These are phyloP conservation scores for Astrothelium subdiscretum DNA, from an alignment of 495 filamentous ascomycete genomes.

Conservation along the genomic window DNA sequence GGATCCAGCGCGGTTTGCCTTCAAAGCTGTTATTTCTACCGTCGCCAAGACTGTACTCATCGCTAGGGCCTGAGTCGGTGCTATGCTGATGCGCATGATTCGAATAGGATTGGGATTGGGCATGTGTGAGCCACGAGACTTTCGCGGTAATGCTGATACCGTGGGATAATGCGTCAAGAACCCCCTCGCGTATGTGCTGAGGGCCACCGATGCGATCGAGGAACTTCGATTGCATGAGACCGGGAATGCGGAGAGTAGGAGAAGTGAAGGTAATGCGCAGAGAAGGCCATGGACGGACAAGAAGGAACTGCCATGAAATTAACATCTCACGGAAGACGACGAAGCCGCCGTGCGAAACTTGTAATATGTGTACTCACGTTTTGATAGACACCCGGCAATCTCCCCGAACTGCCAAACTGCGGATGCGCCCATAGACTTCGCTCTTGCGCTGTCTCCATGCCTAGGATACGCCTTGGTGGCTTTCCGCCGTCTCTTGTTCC, in stretches of 20 bases:
- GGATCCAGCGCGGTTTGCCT: slow-evolving; percentile 42
- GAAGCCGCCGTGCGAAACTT: not conserved
- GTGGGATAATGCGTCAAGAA: slow-evolving; percentile 22
- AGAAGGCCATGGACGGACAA: slow-evolving; percentile 31
- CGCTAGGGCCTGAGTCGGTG: not conserved
- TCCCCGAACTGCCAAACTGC: slow-evolving; percentile 22
- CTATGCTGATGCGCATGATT: not conserved
- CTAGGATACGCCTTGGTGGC: slow-evolving; percentile 12
- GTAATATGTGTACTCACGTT: slow-evolving; percentile 18
- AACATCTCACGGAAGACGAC: not conserved
- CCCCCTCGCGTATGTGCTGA: slow-evolving; percentile 24
- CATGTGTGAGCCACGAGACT: slow-evolving; percentile 25
- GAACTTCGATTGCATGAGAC: slow-evolving; percentile 26
- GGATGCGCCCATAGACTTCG: slow-evolving; percentile 17
- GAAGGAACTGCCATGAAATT: slow-evolving; percentile 22
- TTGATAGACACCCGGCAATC: slow-evolving; percentile 32
- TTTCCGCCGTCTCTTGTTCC: not conserved
- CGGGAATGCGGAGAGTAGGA: slow-evolving; percentile 28
- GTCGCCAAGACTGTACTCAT: not conserved
- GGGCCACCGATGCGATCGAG: slow-evolving; percentile 29
- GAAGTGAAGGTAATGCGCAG: slow-evolving; percentile 33
- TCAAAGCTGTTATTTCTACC: not conserved
- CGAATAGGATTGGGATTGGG: not conserved
- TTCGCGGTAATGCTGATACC: slow-evolving; percentile 29
- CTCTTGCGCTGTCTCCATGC: slow-evolving; percentile 23